These are phyloP conservation scores for Fraxinus angustifolia DNA, from an alignment of 305 asterid species.

Conservation along the genomic window DNA sequence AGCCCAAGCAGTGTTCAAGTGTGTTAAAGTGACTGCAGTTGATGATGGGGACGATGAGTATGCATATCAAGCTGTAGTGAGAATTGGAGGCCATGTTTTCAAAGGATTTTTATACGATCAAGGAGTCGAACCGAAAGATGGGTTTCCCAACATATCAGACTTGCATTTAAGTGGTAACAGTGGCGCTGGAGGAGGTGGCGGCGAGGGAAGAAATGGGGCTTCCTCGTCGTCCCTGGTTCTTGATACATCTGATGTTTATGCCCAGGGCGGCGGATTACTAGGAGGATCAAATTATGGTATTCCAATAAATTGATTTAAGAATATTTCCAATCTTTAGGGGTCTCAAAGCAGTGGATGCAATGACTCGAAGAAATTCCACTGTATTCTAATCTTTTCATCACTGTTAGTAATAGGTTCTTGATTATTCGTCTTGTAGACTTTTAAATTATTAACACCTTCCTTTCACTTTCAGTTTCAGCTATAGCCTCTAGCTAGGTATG, in stretches of 20 bases:
- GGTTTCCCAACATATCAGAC: conserved; percentile 55
- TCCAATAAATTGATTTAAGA: conserved; percentile 40
- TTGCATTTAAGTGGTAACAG: conserved; percentile 53
- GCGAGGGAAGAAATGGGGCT: conserved; percentile 23
- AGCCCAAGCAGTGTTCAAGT: conserved; percentile 66
- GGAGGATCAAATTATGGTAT: conserved; percentile 55
- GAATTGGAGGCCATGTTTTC: conserved; percentile 68
- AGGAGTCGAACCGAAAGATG: conserved; percentile 50
- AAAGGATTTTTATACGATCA: conserved; percentile 74
- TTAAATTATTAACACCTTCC: not conserved
- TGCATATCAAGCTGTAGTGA: conserved; percentile 65
- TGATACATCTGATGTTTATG: conserved; percentile 39
- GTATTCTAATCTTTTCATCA: not conserved
- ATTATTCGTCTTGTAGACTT: conserved; percentile 9
- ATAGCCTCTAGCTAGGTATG: conserved; percentile 23
- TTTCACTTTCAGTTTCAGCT: conserved; percentile 18
- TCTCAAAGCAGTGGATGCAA: not conserved
- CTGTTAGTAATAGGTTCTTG: conserved; percentile 9
- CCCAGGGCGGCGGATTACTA: conserved; percentile 41
- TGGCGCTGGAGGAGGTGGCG: conserved; percentile 4
- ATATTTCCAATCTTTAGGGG: conserved; percentile 2
- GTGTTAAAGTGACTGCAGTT: conserved; percentile 57
- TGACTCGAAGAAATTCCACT: conserved; percentile 12
- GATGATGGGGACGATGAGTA: conserved; percentile 73
- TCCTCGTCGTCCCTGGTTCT: conserved; percentile 25